Base-by-base conservation (phyloP, 2,329 filamentous ascomycete species). In the Chaetomium olivaceum region DNA sequence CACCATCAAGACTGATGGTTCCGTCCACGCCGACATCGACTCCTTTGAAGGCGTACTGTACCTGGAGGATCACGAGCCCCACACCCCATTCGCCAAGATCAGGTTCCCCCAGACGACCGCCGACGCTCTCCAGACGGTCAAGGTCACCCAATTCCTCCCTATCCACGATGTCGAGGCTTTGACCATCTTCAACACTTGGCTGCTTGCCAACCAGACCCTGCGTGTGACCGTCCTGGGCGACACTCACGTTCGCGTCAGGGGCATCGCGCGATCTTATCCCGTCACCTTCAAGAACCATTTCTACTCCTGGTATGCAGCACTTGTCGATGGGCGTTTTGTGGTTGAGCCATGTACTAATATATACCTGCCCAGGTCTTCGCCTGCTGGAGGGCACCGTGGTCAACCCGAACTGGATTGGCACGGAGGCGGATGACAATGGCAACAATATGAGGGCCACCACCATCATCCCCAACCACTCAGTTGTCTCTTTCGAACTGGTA, bases 401-500 rank as follows among this genome's bases (percentile, higher is more conserved):
- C 65, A 79, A 76, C 61, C 77, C 85, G 50, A 80, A 84, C 68
- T 76, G 77, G 51, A 81, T 89, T 69, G 75, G 79, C 39, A 71
- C 81, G 23, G 70, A 74, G 31, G 64, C 72, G 16, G 73, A 80
- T 62, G 68, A 73, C 11, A 78, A 82, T 61, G 82, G 80, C 68
- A 81, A 83, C 73, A 91, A 90, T 78, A 88, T 91, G 77, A 77
- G 82, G 60, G 88, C 83, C 70, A 83, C 79, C 16, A 82, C 83
- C 64, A 79, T 79, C 64, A 87, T 91, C 59, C 87, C 86, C 69
- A 91, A 91, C 75, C 82, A 81, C 7, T 89, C 88, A 1, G 77
- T 85, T 60, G 81, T 89, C 73, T 86, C 82, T n/a, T 80, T 91
- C 61, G 83, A 89, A 39, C 83, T 91, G 71, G 85, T 87, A 78